Conservation (phyloP, 2,329 filamentous ascomycete genomes). For the Aspergillus tubingensis region DNA sequence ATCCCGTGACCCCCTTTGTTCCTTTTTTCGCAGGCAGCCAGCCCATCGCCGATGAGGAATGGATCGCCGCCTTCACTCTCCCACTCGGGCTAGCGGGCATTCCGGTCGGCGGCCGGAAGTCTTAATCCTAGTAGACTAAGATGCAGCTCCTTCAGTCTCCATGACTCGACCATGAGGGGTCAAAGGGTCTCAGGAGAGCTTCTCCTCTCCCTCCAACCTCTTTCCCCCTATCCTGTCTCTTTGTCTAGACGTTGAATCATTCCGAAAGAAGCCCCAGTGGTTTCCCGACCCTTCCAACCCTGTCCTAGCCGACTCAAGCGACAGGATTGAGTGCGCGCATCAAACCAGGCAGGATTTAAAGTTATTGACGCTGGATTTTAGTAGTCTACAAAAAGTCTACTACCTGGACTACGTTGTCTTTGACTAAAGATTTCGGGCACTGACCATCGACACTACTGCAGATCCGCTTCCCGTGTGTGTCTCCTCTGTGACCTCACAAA, state of each 20-base stretch:
- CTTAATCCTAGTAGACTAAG: not conserved
- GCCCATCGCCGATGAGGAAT: conserved; percentile 3
- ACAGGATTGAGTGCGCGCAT: not conserved
- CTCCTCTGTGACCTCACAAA: not conserved
- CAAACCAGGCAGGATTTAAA: conserved; percentile 16
- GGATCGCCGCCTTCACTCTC: not conserved
- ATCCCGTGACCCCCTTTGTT: conserved; percentile 5
- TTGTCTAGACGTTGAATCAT: not conserved
- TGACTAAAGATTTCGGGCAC: not conserved
- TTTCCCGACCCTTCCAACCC: not conserved
- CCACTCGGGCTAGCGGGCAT: conserved; percentile 5
- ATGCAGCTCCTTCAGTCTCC: not conserved
- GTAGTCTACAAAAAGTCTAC: no score
- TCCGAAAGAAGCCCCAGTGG: not conserved
- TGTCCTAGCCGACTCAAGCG: not conserved
- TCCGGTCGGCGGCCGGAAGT: conserved; percentile 5
- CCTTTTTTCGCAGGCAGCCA: not conserved
- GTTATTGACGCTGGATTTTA: conserved; percentile 10
- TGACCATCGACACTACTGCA: conserved; percentile 1
- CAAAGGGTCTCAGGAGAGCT: not conserved
- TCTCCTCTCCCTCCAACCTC: not conserved
- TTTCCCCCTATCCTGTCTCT: not conserved
- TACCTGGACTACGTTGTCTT: not conserved
- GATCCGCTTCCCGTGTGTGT: not conserved
- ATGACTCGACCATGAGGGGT: not conserved